Evolutionary conservation across 2,329 filamentous ascomycete species (phyloP), one percentile per base, ranked within the genome.

Genomic region (Exophiala mesophila): DNA sequence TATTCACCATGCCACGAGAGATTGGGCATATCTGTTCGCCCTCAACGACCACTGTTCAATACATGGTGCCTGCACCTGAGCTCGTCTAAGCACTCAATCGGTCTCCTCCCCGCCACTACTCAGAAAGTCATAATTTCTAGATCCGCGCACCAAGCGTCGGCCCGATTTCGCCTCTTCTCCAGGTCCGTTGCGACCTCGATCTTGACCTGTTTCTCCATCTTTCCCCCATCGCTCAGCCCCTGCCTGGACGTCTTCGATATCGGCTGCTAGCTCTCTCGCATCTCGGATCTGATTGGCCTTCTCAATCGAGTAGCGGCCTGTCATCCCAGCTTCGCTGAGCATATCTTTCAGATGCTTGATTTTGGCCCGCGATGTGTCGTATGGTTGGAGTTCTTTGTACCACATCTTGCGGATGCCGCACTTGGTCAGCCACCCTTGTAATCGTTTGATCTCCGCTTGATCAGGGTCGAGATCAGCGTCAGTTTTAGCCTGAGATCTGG

Each of bases 371-470:
- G 75, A 61, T 17, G 89, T 85, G 41, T 82, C 77, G 56, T 78
- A 88, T 41, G 80, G 71, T 61, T 86, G 86, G 19, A 98, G 74
- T 64, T 96, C 88, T 50, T 83, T 80, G 36, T 77, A 78, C 90
- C 92, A 98, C 48, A 96, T 77, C 61, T 96, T 97, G 39, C 88
- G 83, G 41, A 96, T 79, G 20, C 90, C 90, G 58, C 90, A 98
- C 64, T 96, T 95, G 33, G 83, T 68, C 5, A 98, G 76, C 64
- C 90, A 88, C 6, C 80, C 78, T 66, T 97, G 90, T 3, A 97
- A 72, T 36, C 82, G 84, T 64, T 95, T 97, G 60, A 96, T 84
- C 61, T 94, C 85, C 3, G 77, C 80, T 45, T 87, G 79, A 47
- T 88, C 77, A 0, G 83, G 77, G 13, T 80, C 71, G 2, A 68